These are phyloP conservation scores for Elsinoe arachidis DNA, from an alignment of 2,329 filamentous ascomycete species.

Conservation along the genomic window DNA sequence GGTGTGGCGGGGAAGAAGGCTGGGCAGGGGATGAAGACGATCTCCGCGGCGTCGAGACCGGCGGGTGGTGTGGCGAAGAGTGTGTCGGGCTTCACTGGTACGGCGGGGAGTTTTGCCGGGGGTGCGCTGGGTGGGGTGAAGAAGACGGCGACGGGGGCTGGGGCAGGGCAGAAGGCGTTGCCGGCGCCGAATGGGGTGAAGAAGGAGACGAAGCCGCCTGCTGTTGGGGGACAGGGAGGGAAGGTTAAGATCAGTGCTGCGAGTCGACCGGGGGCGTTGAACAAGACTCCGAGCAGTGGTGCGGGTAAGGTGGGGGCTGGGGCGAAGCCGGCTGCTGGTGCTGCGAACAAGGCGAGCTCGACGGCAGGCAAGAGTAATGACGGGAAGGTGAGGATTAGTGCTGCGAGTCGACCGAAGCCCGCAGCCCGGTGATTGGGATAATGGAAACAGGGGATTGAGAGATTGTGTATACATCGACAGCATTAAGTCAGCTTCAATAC, in stretches of 20 bases:
- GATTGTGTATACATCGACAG: too few species aligned
- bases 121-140: slow-evolving; percentile 6
- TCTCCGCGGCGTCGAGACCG: slow-evolving; percentile 7
- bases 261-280: slow-evolving; percentile 15
- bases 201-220: slow-evolving; percentile 5
- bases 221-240: not conserved
- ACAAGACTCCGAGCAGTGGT: too few species aligned
- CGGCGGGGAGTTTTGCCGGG: not conserved
- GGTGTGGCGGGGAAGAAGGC: not conserved
- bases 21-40: slow-evolving; percentile 9
- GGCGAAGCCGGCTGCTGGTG: too few species aligned
- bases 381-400: too few species aligned
- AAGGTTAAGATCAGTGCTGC: slow-evolving; percentile 19
- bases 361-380: too few species aligned
- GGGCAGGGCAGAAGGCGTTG: not conserved
- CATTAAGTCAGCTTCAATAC: too few species aligned
- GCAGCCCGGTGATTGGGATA: too few species aligned
- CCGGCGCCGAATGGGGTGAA: not conserved
- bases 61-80: not conserved
- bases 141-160: not conserved
- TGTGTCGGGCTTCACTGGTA: not conserved
- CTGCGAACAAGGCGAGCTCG: too few species aligned
- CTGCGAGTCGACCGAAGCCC: too few species aligned
- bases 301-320: too few species aligned
- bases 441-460: too few species aligned